Conservation (phyloP, 768 basidiomycete genomes). For the Boletus bicolor region DNA sequence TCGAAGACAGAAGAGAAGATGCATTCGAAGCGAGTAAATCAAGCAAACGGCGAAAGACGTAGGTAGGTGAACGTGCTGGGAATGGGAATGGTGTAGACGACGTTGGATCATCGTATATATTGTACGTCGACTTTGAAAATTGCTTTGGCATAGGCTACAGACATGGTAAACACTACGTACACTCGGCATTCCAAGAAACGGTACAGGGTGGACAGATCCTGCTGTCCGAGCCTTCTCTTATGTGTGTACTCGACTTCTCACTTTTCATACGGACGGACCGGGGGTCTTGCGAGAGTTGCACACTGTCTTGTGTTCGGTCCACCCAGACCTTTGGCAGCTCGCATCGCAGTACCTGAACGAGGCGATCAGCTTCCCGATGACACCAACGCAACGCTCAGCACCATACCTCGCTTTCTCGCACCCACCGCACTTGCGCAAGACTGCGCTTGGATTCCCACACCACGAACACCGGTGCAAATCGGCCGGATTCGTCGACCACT, state of each 20-base stretch:
- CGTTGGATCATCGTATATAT: neutral
- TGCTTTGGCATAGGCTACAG: neutral
- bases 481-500: slow-evolving; percentile 47
- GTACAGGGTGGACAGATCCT: neutral
- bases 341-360: slow-evolving; percentile 12
- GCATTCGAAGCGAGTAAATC: slow-evolving; percentile 54
- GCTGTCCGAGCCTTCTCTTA: neutral
- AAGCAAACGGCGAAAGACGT: slow-evolving; percentile 45
- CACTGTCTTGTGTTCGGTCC: slow-evolving; percentile 14
- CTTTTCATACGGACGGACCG: neutral
- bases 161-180: neutral
- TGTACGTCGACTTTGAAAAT: slow-evolving; percentile 9
- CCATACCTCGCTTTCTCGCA: slow-evolving; percentile 41
- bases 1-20: slow-evolving; percentile 68
- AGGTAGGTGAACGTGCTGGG: slow-evolving; percentile 1
- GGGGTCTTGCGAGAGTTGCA: slow-evolving; percentile 7
- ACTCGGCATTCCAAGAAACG: neutral
- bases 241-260: neutral
- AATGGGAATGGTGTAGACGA: neutral
- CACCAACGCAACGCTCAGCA: neutral
- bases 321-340: slow-evolving; percentile 16
- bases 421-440: slow-evolving; percentile 49
- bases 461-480: slow-evolving; percentile 59
- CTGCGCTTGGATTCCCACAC: slow-evolving; percentile 61
- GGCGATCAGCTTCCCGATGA: neutral